Conservation (phyloP, 768 basidiomycete genomes). For the Kwoniella europaea region DNA sequence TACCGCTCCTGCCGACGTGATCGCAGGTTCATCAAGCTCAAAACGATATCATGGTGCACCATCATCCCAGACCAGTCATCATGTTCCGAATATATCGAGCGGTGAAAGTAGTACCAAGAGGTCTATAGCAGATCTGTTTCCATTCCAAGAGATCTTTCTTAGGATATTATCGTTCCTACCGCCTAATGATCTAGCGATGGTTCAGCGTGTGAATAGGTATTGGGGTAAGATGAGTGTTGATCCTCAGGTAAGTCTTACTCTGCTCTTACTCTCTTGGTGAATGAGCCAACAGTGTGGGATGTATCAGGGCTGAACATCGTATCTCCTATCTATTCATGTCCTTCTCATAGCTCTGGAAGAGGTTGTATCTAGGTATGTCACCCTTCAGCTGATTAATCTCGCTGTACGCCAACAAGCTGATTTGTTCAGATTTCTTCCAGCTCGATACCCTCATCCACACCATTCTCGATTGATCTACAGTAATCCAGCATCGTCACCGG, state of each 20-base stretch:
- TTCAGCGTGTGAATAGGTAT: slow-evolving; percentile 50
- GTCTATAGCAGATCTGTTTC: slow-evolving; percentile 36
- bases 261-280: not conserved
- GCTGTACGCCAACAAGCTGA: slow-evolving; percentile 2
- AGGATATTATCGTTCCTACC: slow-evolving; percentile 51
- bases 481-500: not conserved
- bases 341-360: slow-evolving; percentile 53
- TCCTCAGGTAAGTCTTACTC: slow-evolving; percentile 50
- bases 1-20: not conserved
- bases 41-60: not conserved
- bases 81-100: not conserved
- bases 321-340: not conserved
- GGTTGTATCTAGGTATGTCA: slow-evolving; percentile 52
- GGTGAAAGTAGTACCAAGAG: not conserved
- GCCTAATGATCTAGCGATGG: slow-evolving; percentile 40
- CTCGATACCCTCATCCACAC: slow-evolving; percentile 52
- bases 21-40: not conserved
- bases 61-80: not conserved
- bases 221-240: slow-evolving; percentile 54
- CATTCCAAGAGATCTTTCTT: slow-evolving; percentile 55
- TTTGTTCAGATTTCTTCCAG: slow-evolving; percentile 16
- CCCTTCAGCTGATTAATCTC: not conserved
- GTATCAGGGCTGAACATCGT: slow-evolving; percentile 39
- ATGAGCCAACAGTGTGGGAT: slow-evolving; percentile 23
- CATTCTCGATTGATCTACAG: slow-evolving; percentile 43